Percentiles rank a stretch among this genome's conserved stretches.
phyloP scores from a whole-genome alignment of 441 rosid species.

The Adansonia madagascariensis region DNA sequence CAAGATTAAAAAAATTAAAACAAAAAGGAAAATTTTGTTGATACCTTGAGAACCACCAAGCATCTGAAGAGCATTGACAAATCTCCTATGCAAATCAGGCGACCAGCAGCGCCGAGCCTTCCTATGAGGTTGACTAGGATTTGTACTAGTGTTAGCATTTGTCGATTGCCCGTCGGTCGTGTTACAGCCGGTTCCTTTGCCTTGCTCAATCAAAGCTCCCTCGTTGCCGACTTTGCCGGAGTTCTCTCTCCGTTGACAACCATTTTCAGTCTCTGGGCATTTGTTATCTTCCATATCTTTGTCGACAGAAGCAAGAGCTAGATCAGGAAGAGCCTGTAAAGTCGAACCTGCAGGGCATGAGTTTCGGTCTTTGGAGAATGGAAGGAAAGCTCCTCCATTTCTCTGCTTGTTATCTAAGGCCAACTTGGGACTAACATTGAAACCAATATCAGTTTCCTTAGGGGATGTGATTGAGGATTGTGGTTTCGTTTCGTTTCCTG shows the following conservation, averaged over 20 bases:
- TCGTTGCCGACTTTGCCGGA: slow-evolving; percentile 33
- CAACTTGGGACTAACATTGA: slow-evolving; percentile 59
- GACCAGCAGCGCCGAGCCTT: slow-evolving; percentile 99
- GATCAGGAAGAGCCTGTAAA: slow-evolving; percentile 51
- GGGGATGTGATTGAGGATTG: slow-evolving; percentile 37
- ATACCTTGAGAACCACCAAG: slow-evolving; percentile 99
- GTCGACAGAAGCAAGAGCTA: slow-evolving; percentile 59
- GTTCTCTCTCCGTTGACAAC: slow-evolving; percentile 39
- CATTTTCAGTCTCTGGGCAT: slow-evolving; percentile 42
- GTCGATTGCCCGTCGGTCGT: slow-evolving; percentile 46
- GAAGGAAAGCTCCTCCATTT: slow-evolving; percentile 89
- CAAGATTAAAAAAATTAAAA: neutral
- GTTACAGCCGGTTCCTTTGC: slow-evolving; percentile 36
- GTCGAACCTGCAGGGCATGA: slow-evolving; percentile 35
- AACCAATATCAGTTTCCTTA: slow-evolving; percentile 56
- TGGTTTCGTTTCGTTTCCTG: slow-evolving; percentile 50
- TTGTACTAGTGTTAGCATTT: slow-evolving; percentile 29
- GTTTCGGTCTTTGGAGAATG: slow-evolving; percentile 77
- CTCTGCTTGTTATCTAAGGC: slow-evolving; percentile 63
- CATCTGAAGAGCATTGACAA: slow-evolving; percentile 93
- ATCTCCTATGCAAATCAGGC: slow-evolving; percentile 93
- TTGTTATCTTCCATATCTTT: slow-evolving; percentile 54
- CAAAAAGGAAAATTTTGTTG: neutral
- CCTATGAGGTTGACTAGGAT: slow-evolving; percentile 59
- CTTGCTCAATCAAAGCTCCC: slow-evolving; percentile 39